These are phyloP conservation scores for Populus hybrid DNA, from an alignment of 441 rosid genomes.

Conservation along the genomic window DNA sequence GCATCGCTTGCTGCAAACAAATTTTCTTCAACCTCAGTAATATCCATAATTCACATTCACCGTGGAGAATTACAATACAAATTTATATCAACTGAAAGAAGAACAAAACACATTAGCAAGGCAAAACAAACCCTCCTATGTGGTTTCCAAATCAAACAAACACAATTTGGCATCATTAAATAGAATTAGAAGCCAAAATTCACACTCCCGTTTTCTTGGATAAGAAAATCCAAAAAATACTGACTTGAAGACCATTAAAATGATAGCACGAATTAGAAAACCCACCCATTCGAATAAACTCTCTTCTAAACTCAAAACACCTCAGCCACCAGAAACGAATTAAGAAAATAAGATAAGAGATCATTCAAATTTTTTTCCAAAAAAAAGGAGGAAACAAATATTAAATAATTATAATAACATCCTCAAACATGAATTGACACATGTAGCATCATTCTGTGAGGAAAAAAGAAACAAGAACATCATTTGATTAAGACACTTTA, in stretches of 20 bases:
- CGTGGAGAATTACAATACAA: constrained; percentile 24
- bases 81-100: constrained; percentile 37
- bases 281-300: not conserved
- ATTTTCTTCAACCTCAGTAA: constrained; percentile 81
- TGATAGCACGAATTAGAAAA: not conserved
- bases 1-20: constrained; percentile 92
- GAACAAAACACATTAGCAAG: constrained; percentile 19
- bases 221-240: not conserved
- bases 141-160: not conserved
- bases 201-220: not conserved
- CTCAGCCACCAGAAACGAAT: not conserved
- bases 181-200: not conserved
- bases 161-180: not conserved
- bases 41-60: constrained; percentile 67
- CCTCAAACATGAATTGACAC: not conserved
- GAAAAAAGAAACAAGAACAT: not conserved
- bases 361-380: not conserved
- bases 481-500: constrained; percentile 15
- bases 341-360: not conserved
- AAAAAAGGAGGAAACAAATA: not conserved
- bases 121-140: not conserved
- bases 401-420: not conserved
- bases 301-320: not conserved
- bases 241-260: not conserved
- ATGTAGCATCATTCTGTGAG: not conserved